Evolutionary conservation across 2,329 filamentous ascomycete species (phyloP).

Genomic region (Aspergillus udagawae): DNA sequence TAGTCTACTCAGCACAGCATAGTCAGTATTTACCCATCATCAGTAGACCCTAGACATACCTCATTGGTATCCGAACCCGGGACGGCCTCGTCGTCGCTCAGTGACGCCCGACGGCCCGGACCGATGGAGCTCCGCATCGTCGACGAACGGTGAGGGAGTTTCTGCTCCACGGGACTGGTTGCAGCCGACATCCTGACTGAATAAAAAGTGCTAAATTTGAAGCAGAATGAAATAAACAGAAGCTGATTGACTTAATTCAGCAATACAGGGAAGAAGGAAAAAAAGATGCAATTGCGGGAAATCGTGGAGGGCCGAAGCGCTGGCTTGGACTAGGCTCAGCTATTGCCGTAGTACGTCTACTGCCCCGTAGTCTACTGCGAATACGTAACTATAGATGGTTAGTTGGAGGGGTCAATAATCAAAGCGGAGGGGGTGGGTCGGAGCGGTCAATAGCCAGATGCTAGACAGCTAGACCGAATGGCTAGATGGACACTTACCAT

Average conservation of each 20-base stretch:
- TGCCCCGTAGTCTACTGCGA: background rate
- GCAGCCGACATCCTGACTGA: constrained; percentile 22
- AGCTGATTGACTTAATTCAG: background rate
- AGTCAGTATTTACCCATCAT: background rate
- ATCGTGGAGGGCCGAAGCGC: constrained; percentile 8
- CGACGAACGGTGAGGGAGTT: constrained; percentile 31
- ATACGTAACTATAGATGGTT: background rate
- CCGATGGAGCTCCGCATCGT: constrained; percentile 27
- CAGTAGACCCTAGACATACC: constrained; percentile 17
- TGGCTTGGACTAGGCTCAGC: constrained; percentile 2
- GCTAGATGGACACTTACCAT: background rate
- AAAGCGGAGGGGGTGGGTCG: constrained; percentile 1
- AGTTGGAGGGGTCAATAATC: background rate
- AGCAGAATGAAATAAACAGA: background rate
- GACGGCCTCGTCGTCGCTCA: constrained; percentile 40
- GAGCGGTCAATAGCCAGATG: background rate
- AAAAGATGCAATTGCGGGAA: constrained; percentile 1
- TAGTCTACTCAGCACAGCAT: constrained; percentile 50
- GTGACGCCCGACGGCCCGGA: constrained; percentile 30
- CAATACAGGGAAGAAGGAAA: background rate
- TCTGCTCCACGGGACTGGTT: constrained; percentile 25
- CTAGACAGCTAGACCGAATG: background rate
- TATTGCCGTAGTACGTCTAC: constrained; percentile 1
- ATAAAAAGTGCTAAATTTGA: background rate
- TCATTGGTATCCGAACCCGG: constrained; percentile 40